Base-by-base conservation (phyloP, 495 filamentous ascomycete species). In the Hypoxylon cercidicola region DNA sequence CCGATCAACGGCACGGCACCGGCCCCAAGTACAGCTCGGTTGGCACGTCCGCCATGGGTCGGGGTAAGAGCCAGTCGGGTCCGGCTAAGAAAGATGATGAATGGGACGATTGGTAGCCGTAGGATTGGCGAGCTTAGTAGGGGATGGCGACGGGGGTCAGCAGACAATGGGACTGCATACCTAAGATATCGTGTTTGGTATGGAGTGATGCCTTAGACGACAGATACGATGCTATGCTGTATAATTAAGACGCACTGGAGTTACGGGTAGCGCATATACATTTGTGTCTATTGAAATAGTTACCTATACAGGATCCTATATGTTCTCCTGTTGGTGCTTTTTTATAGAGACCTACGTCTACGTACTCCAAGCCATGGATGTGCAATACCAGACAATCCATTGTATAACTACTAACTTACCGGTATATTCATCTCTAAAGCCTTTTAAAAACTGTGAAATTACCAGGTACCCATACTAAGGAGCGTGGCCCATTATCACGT, bases 31-130 rank as follows among this genome's bases (percentile, higher is more conserved):
- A 66, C 47, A 82, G 65, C 72, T 74, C 87, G n/a, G 87, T 93
- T 65, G 91, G 91, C 18, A 92, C 90, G 21, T 79, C 84, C 35
- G 91, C 89, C 30, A 88, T 90, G 82, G 89, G 76, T 30, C 74
- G 72, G 30, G 78, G 69, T 45, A 74, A 75, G 69, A 62, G 69
- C 47, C 53, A 65, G 50, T 54, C 78, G 55, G 65, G 72, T 55
- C 71, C 62, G 12, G 70, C 74, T n/a, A 80, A 73, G 44, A 81
- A 85, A 69, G 85, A 88, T 41, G 81, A 76, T 20, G 82, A 86
- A 32, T 89, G 86, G 87, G 86, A 89, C 69, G 85, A 89, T 71
- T 88, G 86, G 86, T 89, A 74, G 75, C 53, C 40, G 7, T 18
- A n/a, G 1, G 48, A 8, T 11, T 28, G 19, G 44, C 12, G 23